Evolutionary conservation across 2,329 filamentous ascomycete species (phyloP).

Genomic region (Chrysosporium keratinophilum): DNA sequence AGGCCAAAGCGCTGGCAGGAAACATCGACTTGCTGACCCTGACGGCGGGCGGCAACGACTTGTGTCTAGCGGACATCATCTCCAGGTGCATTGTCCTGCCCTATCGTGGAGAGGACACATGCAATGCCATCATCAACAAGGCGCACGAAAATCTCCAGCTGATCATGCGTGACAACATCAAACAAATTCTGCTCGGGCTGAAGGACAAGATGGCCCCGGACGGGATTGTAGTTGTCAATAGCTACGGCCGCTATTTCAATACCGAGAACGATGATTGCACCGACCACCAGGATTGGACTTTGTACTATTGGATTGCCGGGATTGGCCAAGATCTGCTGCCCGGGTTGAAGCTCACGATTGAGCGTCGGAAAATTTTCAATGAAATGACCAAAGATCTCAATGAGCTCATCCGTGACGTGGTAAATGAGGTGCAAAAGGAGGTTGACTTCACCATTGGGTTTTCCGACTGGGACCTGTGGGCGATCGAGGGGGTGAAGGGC

Average conservation of each 20-base stretch:
- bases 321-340: background rate
- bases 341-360: conserved; percentile 17
- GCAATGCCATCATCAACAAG: conserved; percentile 15
- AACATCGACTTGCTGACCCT: conserved; percentile 29
- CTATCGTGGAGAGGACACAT: conserved; percentile 12
- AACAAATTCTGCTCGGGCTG: conserved; percentile 20
- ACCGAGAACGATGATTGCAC: conserved; percentile 21
- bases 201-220: conserved; percentile 24
- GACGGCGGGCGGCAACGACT: conserved; percentile 33
- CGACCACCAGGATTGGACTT: conserved; percentile 13
- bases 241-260: conserved; percentile 30
- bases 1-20: conserved; percentile 20
- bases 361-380: conserved; percentile 26
- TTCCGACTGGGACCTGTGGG: conserved; percentile 26
- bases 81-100: conserved; percentile 20
- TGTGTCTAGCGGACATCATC: conserved; percentile 25
- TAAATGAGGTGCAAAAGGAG: conserved; percentile 21
- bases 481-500: conserved; percentile 21
- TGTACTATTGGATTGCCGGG: background rate
- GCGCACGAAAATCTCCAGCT: conserved; percentile 22
- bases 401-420: conserved; percentile 22
- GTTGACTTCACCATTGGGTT: conserved; percentile 18
- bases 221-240: conserved; percentile 24
- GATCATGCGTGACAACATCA: conserved; percentile 24
- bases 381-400: conserved; percentile 22